Base-by-base conservation (phyloP, 2,329 filamentous ascomycete species). In the Stachybotrys elegans region DNA sequence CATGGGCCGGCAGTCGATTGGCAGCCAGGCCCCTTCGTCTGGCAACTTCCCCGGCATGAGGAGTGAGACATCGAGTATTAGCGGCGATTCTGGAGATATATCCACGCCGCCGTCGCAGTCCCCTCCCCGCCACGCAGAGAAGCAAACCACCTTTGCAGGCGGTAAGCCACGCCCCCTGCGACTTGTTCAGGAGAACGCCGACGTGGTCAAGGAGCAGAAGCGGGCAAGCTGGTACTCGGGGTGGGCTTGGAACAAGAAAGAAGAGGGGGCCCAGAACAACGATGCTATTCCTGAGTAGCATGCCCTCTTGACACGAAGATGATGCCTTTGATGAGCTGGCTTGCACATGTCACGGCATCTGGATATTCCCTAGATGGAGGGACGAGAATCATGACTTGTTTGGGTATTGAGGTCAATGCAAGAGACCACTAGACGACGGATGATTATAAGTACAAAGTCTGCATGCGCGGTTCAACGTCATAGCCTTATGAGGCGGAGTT, bases 161-260 rank as follows among this genome's bases (percentile, higher is more conserved):
- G 81, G 81, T 36, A 93, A 93, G 66, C 83, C 94, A 46, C 79
- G 91, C 27, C 92, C 92, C 6, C 71, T 98, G 51, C 78, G 92
- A 14, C 75, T 98, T 22, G 90, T 97, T 38, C 87, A 93, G 66
- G 88, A 95, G 68, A 84, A 84, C 52, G 63, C 67, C 19, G 77
- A 79, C 41, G 60, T 59, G 3, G 66, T 71, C 48, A 72, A 73
- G 54, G 60, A 67, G 43, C 76, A 75, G 56, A 84, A 84, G 69
- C 70, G 82, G 39, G 70, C 72, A 17, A 84, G 79, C 61, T 85
- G 82, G 82, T 67, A 66, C 48, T 75, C 83, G 46, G 79, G 79
- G 12, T 83, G 80, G 79, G 66, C 62, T 58, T 72, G 70, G 59
- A 61, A 57, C 21, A 50, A 35, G 32, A 75, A 73, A 65, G 78